phyloP scores from a whole-genome alignment of 306 rosid species.

The Chamaecrista fasciculata region DNA sequence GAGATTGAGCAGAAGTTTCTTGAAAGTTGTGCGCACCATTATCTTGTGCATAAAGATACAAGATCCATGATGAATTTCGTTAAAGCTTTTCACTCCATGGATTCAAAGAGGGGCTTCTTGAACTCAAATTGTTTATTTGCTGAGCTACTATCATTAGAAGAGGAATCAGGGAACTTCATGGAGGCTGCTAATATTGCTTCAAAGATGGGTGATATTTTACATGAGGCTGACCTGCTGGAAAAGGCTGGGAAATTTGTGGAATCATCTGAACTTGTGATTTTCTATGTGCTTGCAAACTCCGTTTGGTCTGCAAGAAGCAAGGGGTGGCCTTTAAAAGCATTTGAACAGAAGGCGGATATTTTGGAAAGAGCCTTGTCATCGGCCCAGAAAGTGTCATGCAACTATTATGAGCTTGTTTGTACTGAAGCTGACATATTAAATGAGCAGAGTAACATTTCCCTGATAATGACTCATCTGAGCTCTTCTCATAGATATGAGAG shows the following conservation, averaged over 20 bases:
- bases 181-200: slow-evolving; percentile 48
- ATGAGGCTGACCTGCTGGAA: slow-evolving; percentile 36
- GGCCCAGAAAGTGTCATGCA: slow-evolving; percentile 33
- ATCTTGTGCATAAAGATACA: slow-evolving; percentile 33
- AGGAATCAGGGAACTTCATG: slow-evolving; percentile 50
- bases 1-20: slow-evolving; percentile 44
- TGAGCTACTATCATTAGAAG: slow-evolving; percentile 51
- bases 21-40: slow-evolving; percentile 49
- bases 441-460: slow-evolving; percentile 18
- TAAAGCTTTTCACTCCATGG: slow-evolving; percentile 43
- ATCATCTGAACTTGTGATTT: slow-evolving; percentile 36
- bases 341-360: slow-evolving; percentile 37
- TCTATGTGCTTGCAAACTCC: slow-evolving; percentile 42
- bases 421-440: slow-evolving; percentile 40
- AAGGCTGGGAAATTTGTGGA: slow-evolving; percentile 48
- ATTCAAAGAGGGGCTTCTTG: slow-evolving; percentile 42
- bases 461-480: slow-evolving; percentile 22
- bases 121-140: slow-evolving; percentile 32
- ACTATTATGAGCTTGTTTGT: slow-evolving; percentile 30
- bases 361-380: slow-evolving; percentile 39
- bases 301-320: slow-evolving; percentile 48
- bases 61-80: slow-evolving; percentile 56
- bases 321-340: slow-evolving; percentile 59
- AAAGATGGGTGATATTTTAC: slow-evolving; percentile 38
- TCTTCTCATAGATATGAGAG: slow-evolving; percentile 30